Evolutionary conservation across 345 rosid genomes (phyloP).

Genomic region (Pelargonium nanum): DNA sequence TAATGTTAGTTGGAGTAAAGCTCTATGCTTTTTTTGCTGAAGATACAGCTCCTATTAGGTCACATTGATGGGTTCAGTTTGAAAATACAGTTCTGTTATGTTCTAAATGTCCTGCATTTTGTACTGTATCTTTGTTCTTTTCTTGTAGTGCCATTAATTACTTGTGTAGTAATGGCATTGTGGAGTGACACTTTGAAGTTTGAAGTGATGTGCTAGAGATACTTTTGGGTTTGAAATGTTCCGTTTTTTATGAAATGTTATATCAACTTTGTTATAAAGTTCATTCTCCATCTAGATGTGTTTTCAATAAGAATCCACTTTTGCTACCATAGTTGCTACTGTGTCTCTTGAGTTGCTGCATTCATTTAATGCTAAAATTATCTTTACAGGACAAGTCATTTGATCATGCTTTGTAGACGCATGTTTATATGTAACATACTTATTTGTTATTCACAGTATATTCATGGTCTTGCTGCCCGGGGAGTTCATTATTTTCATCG

Average conservation of each 20-base stretch:
- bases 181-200: not conserved
- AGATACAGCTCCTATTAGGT: not conserved
- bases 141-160: not conserved
- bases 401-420: not conserved
- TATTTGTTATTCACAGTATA: constrained; percentile 41
- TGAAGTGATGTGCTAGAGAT: not conserved
- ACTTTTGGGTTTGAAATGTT: not conserved
- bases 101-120: not conserved
- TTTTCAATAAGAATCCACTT: no score
- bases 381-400: no score
- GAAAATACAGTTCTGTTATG: not conserved
- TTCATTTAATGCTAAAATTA: no score
- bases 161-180: not conserved
- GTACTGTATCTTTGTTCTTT: not conserved
- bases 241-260: no score
- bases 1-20: not conserved
- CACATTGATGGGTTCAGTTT: not conserved
- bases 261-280: no score
- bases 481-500: constrained; percentile 92
- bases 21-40: not conserved
- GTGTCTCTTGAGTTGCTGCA: no score
- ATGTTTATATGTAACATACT: not conserved
- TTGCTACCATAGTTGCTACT: no score
- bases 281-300: no score
- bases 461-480: constrained; percentile 86